phyloP scores from a whole-genome alignment of 176 grass and related monocot species.

The Carex myosuroides region DNA sequence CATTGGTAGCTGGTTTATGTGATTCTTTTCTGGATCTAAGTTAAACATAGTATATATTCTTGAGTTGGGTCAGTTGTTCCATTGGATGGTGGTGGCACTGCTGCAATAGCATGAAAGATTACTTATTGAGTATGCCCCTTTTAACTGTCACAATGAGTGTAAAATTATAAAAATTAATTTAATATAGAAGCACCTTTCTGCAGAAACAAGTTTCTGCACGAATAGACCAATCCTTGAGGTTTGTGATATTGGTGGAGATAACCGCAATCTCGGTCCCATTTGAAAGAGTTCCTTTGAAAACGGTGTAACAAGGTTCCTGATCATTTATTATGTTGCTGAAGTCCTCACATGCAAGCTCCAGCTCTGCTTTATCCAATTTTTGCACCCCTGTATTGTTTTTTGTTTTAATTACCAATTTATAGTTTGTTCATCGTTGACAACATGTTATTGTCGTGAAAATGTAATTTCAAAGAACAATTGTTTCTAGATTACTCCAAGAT shows the following conservation, averaged over 20 bases:
- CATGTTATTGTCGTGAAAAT: background rate
- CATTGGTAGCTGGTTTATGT: slow-evolving; percentile 2
- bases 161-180: slow-evolving; percentile 15
- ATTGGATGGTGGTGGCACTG: background rate
- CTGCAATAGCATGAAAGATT: background rate
- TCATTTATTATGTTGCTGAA: slow-evolving; percentile 88
- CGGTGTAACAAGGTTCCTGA: slow-evolving; percentile 51
- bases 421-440: background rate
- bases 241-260: slow-evolving; percentile 53
- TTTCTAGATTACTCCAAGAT: background rate
- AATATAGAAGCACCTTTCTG: slow-evolving; percentile 50
- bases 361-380: slow-evolving; percentile 63
- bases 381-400: slow-evolving; percentile 43
- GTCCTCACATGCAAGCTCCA: slow-evolving; percentile 79
- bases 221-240: slow-evolving; percentile 57
- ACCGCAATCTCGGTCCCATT: slow-evolving; percentile 70
- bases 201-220: slow-evolving; percentile 64
- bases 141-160: background rate
- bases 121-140: background rate
- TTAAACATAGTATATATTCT: background rate
- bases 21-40: background rate
- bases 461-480: background rate
- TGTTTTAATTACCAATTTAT: background rate
- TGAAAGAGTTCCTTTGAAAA: slow-evolving; percentile 92
- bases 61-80: background rate